Conservation (phyloP, 208 protist species). For the Tritrichomonas musculus region DNA sequence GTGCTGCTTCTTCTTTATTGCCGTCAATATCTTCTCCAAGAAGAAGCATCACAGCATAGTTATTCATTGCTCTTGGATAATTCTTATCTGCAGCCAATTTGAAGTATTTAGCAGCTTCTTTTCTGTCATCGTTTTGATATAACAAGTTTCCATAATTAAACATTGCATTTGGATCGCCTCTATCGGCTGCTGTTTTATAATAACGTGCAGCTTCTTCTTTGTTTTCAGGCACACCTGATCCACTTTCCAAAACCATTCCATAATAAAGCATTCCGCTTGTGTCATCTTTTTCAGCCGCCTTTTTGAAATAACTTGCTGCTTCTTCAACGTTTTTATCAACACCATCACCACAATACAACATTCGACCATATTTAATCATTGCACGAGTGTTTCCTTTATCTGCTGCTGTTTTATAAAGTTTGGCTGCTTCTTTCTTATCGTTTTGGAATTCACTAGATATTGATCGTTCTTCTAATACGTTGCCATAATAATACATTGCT, state of each 20-base stretch:
- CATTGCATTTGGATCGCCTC: background rate
- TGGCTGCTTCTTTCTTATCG: too few species aligned
- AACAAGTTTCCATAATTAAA: background rate
- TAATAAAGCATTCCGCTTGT: background rate
- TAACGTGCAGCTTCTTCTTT: too few species aligned
- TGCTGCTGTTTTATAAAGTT: background rate
- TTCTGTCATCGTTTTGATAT: too few species aligned
- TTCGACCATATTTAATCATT: background rate
- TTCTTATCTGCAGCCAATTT: background rate
- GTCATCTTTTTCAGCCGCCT: background rate
- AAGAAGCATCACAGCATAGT: background rate
- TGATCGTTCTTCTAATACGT: too few species aligned
- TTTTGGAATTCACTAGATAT: too few species aligned
- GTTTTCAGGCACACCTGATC: background rate
- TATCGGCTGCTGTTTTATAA: background rate
- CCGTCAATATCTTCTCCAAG: background rate
- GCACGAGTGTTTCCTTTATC: background rate
- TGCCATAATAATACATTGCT: too few species aligned
- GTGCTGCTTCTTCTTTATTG: background rate
- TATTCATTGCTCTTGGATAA: background rate
- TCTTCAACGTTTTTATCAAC: background rate
- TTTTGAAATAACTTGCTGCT: background rate
- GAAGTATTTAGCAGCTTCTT: background rate
- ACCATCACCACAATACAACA: background rate
- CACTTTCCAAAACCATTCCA: background rate